Conservation (phyloP, 2,329 filamentous ascomycete genomes). For the Madurella mycetomatis region DNA sequence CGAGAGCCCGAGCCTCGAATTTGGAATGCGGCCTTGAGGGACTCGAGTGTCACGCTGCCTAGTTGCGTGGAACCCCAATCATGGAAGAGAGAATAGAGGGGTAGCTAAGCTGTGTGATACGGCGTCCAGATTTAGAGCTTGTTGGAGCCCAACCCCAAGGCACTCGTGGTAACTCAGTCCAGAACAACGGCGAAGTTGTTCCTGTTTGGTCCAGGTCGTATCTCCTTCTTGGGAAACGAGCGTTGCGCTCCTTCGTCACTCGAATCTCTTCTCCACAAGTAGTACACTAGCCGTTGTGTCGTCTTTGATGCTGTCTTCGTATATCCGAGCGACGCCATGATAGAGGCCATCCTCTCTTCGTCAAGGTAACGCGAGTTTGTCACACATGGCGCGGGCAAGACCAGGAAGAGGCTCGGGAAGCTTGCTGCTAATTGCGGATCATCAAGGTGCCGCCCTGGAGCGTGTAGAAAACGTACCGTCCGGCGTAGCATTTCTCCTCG, state of each 20-base stretch:
- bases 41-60: not conserved
- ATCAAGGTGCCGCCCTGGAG: slow-evolving; percentile 22
- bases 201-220: slow-evolving; percentile 68
- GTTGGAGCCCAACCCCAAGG: not conserved
- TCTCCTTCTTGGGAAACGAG: slow-evolving; percentile 65
- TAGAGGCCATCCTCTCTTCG: slow-evolving; percentile 59
- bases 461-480: slow-evolving; percentile 64
- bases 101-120: no score
- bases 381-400: slow-evolving; percentile 83
- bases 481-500: slow-evolving; percentile 83
- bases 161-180: slow-evolving; percentile 24
- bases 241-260: slow-evolving; percentile 20
- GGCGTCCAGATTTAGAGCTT: no score
- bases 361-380: slow-evolving; percentile 88
- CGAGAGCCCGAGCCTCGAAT: not conserved
- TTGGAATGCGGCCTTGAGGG: not conserved
- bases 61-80: not conserved
- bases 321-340: slow-evolving; percentile 79
- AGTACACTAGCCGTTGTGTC: slow-evolving; percentile 82
- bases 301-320: slow-evolving; percentile 60
- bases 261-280: slow-evolving; percentile 64
- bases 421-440: slow-evolving; percentile 19
- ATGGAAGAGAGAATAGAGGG: not conserved
- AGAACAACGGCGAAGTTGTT: slow-evolving; percentile 91
- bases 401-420: slow-evolving; percentile 77